phyloP scores from a whole-genome alignment of 2,329 filamentous ascomycete genomes.

The Daldinia eschscholtzii region DNA sequence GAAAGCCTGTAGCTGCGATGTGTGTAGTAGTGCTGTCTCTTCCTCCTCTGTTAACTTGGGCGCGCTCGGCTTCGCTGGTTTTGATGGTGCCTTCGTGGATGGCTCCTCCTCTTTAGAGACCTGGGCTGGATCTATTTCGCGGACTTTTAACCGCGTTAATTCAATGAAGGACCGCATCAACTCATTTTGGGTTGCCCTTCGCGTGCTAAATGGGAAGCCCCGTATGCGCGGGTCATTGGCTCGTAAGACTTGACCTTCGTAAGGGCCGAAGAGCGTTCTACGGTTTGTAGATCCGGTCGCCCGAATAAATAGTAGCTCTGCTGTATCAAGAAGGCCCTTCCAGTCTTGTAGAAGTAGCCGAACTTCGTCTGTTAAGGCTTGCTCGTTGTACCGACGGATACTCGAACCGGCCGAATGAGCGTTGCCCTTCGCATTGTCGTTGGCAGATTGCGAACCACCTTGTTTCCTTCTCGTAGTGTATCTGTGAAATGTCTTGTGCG shows the following conservation, averaged over 20 bases:
- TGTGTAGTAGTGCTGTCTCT: constrained; percentile 84
- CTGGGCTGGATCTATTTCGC: constrained; percentile 77
- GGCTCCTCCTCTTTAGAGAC: constrained; percentile 61
- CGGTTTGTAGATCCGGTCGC: constrained; percentile 90
- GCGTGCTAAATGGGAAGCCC: constrained; percentile 92
- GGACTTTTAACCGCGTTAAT: constrained; percentile 88
- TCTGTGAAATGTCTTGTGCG: constrained; percentile 97
- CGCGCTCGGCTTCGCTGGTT: constrained; percentile 64
- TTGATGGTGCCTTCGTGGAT: constrained; percentile 56
- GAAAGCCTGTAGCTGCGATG: constrained; percentile 87
- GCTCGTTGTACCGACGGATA: constrained; percentile 93
- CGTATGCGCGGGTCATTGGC: constrained; percentile 84
- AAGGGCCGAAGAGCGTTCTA: constrained; percentile 88
- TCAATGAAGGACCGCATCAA: constrained; percentile 96
- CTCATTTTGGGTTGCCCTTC: constrained; percentile 91
- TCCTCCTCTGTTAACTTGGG: constrained; percentile 84
- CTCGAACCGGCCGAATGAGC: constrained; percentile 94
- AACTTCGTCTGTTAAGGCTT: constrained; percentile 89
- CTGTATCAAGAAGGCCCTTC: constrained; percentile 85
- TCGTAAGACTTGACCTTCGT: constrained; percentile 86
- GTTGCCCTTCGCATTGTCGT: constrained; percentile 91
- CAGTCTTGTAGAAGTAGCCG: constrained; percentile 84
- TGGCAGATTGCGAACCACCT: constrained; percentile 93
- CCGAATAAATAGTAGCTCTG: constrained; percentile 88
- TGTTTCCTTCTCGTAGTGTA: constrained; percentile 98